Evolutionary conservation across 768 basidiomycete genomes (phyloP).

Genomic region (Suillus cothurnatus): DNA sequence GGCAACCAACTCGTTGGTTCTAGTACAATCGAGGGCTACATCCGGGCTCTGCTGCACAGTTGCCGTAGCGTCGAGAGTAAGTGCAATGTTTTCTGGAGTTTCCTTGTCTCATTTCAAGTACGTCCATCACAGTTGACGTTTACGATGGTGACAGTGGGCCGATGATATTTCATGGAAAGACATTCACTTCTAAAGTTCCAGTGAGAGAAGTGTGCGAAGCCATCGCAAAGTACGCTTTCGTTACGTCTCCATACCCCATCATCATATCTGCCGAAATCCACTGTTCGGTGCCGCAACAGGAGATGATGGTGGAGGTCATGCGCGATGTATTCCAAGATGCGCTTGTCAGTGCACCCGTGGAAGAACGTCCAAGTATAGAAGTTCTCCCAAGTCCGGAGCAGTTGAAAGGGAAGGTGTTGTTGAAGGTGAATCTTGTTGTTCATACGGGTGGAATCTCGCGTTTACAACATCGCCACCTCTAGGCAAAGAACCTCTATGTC

Average conservation of each 20-base stretch:
- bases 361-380: conserved; percentile 50
- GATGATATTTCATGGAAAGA: conserved; percentile 86
- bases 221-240: conserved; percentile 87
- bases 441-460: neutral
- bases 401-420: conserved; percentile 72
- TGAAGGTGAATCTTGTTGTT: conserved; percentile 61
- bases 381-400: conserved; percentile 83
- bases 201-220: conserved; percentile 82
- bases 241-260: conserved; percentile 87
- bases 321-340: conserved; percentile 56
- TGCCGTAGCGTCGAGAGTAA: conserved; percentile 93
- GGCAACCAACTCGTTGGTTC: conserved; percentile 87
- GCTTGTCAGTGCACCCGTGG: conserved; percentile 50
- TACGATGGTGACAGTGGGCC: conserved; percentile 89
- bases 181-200: conserved; percentile 81
- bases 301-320: conserved; percentile 77
- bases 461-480: conserved; percentile 13
- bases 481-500: conserved; percentile 81
- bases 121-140: conserved; percentile 69
- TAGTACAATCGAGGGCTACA: conserved; percentile 91
- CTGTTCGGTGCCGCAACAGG: conserved; percentile 79
- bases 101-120: neutral
- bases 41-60: conserved; percentile 83
- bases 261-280: conserved; percentile 94
- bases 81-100: conserved; percentile 30